Conservation (phyloP, 169 alveolate species). For the Plasmodium blacklocki region DNA sequence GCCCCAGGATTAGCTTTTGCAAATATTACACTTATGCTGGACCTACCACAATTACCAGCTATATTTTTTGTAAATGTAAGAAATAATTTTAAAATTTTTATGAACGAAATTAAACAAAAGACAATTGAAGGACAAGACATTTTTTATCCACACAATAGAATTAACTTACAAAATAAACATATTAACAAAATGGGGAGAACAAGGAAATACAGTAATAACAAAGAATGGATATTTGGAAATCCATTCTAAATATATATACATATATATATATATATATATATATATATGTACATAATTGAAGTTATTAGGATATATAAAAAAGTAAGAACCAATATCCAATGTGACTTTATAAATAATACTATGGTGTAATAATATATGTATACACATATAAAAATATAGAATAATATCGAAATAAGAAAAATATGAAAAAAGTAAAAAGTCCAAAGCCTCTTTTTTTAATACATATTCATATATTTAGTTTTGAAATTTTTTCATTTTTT, state of each 20-base stretch:
- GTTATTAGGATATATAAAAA: too few species aligned
- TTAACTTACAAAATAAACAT: constrained; percentile 79
- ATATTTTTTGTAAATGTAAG: constrained; percentile 84
- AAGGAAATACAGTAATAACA: constrained; percentile 79
- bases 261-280: not conserved
- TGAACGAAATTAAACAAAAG: constrained; percentile 48
- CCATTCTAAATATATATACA: constrained; percentile 12
- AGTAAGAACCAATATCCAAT: too few species aligned
- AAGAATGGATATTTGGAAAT: constrained; percentile 59
- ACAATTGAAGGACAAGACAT: constrained; percentile 75
- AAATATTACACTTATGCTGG: constrained; percentile 84
- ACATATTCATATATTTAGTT: too few species aligned
- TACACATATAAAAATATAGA: too few species aligned
- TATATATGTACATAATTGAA: not conserved
- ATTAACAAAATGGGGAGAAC: constrained; percentile 85
- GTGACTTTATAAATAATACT: too few species aligned
- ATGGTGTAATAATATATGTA: not conserved
- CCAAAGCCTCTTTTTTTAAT: too few species aligned
- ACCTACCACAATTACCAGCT: constrained; percentile 89
- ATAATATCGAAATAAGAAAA: too few species aligned
- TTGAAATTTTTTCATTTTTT: too few species aligned
- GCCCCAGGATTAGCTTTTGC: constrained; percentile 85
- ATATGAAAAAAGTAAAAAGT: too few species aligned
- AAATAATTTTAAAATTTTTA: constrained; percentile 78
- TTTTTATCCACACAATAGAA: constrained; percentile 85